Conservation (phyloP, 2,329 filamentous ascomycete genomes). For the Scolecobasidium constrictum region DNA sequence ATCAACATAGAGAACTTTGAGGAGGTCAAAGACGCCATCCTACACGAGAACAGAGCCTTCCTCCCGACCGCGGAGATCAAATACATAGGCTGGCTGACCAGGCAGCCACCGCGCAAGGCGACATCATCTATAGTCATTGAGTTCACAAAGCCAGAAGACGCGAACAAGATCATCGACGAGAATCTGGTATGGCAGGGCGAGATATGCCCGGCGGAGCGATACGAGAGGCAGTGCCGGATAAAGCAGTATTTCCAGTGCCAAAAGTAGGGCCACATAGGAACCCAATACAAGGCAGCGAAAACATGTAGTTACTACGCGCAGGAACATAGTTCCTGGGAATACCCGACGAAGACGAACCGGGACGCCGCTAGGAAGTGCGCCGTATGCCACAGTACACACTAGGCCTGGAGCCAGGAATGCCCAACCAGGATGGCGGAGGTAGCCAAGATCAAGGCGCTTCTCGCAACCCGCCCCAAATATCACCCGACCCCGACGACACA, state of each 20-base stretch:
- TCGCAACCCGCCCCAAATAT: too few relatives aligned
- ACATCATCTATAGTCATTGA: constrained; percentile 12
- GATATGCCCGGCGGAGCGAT: constrained; percentile 13
- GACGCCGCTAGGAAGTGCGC: constrained; percentile 12
- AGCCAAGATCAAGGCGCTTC: constrained; percentile 11
- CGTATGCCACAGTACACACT: constrained; percentile 11
- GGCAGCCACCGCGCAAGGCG: constrained; percentile 9
- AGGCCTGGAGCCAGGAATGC: constrained; percentile 9
- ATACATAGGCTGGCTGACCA: constrained; percentile 13
- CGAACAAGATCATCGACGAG: constrained; percentile 15
- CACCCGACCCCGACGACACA: too few relatives aligned
- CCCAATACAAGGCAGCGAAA: constrained; percentile 15
- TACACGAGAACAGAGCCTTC: constrained; percentile 14
- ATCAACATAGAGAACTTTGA: constrained; percentile 14
- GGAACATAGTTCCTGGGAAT: constrained; percentile 11
- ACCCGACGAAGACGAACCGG: constrained; percentile 9
- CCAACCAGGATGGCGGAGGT: constrained; percentile 13
- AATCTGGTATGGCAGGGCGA: constrained; percentile 13
- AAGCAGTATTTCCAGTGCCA: constrained; percentile 15
- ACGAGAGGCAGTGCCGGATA: constrained; percentile 12
- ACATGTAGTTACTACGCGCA: constrained; percentile 13
- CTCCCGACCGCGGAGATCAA: constrained; percentile 12
- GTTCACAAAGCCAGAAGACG: constrained; percentile 14
- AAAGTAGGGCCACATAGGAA: constrained; percentile 15
- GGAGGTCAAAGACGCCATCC: constrained; percentile 13